Conservation (phyloP, 352 stramenopile genomes). For the Globisporangium nagaii region DNA sequence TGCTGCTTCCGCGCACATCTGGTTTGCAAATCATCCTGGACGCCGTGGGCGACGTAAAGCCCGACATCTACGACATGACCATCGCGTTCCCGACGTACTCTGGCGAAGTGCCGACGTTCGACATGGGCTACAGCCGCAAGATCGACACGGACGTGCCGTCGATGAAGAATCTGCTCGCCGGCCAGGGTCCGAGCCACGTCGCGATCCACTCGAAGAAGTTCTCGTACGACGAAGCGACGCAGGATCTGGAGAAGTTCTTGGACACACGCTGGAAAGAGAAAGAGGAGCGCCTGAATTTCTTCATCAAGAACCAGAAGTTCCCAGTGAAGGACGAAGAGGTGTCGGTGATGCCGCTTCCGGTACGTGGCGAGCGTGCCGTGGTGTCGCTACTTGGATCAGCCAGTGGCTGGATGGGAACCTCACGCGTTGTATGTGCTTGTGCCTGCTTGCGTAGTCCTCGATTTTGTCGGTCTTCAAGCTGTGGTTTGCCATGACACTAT, state of each 20-base stretch:
- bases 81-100: constrained; percentile 84
- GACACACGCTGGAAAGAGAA: constrained; percentile 75
- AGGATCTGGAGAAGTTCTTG: constrained; percentile 53
- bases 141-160: constrained; percentile 77
- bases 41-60: constrained; percentile 74
- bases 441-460: constrained; percentile 40
- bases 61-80: constrained; percentile 93
- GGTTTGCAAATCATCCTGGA: constrained; percentile 92
- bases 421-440: neutral
- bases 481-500: constrained; percentile 63
- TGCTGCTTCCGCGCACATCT: constrained; percentile 89
- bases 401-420: too few species aligned
- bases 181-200: constrained; percentile 41
- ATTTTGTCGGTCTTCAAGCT: constrained; percentile 59
- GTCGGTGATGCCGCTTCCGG: constrained; percentile 31
- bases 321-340: constrained; percentile 25
- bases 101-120: constrained; percentile 81
- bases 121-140: constrained; percentile 86
- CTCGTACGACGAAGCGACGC: constrained; percentile 46
- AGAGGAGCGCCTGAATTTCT: constrained; percentile 65
- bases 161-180: constrained; percentile 68
- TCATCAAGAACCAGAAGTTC: constrained; percentile 71
- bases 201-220: constrained; percentile 62
- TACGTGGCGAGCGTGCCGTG: neutral
- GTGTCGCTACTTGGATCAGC: too few species aligned